Conservation (phyloP, 495 filamentous ascomycete species). For the Talaromyces ruber region DNA sequence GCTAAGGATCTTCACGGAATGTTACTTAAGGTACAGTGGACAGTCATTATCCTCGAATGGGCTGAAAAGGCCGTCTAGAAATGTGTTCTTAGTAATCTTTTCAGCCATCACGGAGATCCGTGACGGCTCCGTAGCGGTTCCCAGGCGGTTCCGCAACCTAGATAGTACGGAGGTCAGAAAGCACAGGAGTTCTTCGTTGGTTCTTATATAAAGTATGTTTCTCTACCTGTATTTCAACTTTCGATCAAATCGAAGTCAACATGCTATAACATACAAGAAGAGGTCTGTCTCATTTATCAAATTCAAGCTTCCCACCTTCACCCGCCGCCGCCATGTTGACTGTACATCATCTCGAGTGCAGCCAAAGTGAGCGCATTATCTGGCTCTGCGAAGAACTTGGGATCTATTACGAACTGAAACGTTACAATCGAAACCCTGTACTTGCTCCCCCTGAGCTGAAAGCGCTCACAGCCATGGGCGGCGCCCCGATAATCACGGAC, state of each 20-base stretch:
- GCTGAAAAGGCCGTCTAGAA: not conserved
- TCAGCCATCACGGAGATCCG: not conserved
- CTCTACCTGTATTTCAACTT: too few relatives aligned
- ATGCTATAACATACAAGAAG: too few relatives aligned
- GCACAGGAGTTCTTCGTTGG: not conserved
- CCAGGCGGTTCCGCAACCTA: not conserved
- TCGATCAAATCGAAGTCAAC: too few relatives aligned
- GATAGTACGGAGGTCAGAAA: not conserved
- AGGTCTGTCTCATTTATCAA: not conserved
- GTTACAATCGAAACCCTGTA: slow-evolving; percentile 41
- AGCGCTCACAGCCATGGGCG: slow-evolving; percentile 40
- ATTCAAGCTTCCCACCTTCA: not conserved
- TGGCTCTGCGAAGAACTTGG: slow-evolving; percentile 58
- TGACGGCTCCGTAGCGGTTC: not conserved
- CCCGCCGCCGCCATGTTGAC: slow-evolving; percentile 19
- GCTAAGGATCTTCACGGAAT: too few relatives aligned
- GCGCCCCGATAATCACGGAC: slow-evolving; percentile 50
- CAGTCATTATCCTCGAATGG: not conserved
- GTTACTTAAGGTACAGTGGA: not conserved
- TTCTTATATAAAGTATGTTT: not conserved
- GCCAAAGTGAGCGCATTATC: slow-evolving; percentile 52
- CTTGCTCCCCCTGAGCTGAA: slow-evolving; percentile 45
- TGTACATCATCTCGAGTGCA: slow-evolving; percentile 49
- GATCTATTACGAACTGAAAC: slow-evolving; percentile 41
- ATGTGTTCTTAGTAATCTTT: not conserved